Base-by-base conservation (phyloP, 2,329 filamentous ascomycete species). In the Aspergillus piperis region DNA sequence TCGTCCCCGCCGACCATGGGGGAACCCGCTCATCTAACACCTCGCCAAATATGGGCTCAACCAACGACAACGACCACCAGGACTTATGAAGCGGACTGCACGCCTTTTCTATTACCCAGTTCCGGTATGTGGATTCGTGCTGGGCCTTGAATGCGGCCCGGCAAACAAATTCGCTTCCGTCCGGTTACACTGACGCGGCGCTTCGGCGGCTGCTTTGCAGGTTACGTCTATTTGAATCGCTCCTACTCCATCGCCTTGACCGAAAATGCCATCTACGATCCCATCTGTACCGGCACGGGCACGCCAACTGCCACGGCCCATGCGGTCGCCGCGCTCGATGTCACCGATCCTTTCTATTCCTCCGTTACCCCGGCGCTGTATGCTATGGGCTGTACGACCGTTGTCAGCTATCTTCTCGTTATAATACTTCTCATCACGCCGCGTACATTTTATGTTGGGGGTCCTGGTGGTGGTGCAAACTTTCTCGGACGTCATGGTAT, bases 391-490 rank as follows among this genome's bases (percentile, higher is more conserved):
- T 91, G 92, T 15, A 92, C 92, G 17, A 98, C 93, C 0, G 90
- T 96, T 58, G 89, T 96, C 53, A 90, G 92, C 52, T 98, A 96
- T 78, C 90, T 96, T 73, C 86, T 98, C 50, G 89, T 97, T 67
- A 91, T 96, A 64, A 96, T 97, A 85, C 87, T 98, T 39, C 86
- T 96, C 72, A 92, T 97, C 69, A 96, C 92, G 0, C 94, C 94
- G n/a, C 88, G 94, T 54, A 96, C 95, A 3, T 96, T 95, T 74
- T 88, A 96, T 64, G 88, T 96, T 60, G 92, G 92, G 57, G 91
- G 92, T 21, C 79, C 83, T 4, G 82, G 83, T 8, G 81, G 83
- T 38, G 80, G 82, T 27, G 87, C 90, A 51, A 91, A 94, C 48
- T 89, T 95, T 60, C 81, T 96, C 52, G 90, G 91, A 47, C 84